These are phyloP conservation scores for Cymbidium sinense DNA, from an alignment of 106 monocot genomes.

Conservation along the genomic window DNA sequence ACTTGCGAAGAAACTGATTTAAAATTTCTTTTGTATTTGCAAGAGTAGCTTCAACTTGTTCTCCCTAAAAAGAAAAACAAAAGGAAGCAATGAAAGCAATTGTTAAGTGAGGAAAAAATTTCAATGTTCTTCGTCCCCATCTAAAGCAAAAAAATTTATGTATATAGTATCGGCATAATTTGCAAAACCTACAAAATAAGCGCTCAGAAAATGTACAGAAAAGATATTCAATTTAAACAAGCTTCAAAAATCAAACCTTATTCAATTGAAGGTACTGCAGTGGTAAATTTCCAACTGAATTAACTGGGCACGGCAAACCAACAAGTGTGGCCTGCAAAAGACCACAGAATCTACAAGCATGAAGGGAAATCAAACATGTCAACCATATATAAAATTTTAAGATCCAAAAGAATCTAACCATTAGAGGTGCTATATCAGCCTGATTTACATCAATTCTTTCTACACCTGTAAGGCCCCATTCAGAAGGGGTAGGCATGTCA, in stretches of 20 bases:
- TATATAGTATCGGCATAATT: neutral
- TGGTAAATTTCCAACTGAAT: slow-evolving; percentile 88
- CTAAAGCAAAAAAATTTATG: neutral
- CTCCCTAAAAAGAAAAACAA: slow-evolving; percentile 32
- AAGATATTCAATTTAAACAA: neutral
- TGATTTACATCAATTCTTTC: slow-evolving; percentile 92
- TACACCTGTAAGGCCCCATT: slow-evolving; percentile 57
- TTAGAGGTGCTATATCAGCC: slow-evolving; percentile 90
- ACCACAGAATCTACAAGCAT: neutral
- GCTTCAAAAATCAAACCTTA: slow-evolving; percentile 35
- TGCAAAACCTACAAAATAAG: neutral
- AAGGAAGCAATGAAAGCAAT: neutral
- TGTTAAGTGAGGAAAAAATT: neutral
- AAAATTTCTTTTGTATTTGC: slow-evolving; percentile 95
- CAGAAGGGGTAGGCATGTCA: slow-evolving; percentile 60
- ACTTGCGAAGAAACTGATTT: slow-evolving; percentile 87
- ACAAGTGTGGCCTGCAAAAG: slow-evolving; percentile 72
- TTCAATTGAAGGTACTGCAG: slow-evolving; percentile 55
- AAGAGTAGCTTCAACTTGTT: slow-evolving; percentile 81
- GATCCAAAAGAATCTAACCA: slow-evolving; percentile 31
- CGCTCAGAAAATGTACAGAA: neutral
- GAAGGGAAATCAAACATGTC: slow-evolving; percentile 3
- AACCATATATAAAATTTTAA: neutral
- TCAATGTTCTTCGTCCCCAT: neutral
- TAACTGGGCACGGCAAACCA: slow-evolving; percentile 87